Evolutionary conservation across 2,329 filamentous ascomycete species (phyloP).

Genomic region (Talaromyces sp.): DNA sequence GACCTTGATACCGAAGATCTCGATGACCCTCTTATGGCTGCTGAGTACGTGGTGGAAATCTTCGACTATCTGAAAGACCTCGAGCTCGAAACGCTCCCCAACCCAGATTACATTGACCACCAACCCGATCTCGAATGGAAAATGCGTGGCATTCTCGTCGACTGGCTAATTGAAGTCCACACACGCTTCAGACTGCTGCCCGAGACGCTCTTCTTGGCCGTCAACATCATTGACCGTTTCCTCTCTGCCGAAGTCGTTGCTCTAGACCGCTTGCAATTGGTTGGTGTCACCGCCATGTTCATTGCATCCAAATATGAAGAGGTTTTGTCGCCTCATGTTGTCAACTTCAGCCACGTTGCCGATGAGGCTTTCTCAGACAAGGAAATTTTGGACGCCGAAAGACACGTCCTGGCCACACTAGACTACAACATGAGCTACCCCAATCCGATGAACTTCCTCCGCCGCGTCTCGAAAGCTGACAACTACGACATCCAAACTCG

Average conservation of each 20-base stretch:
- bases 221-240: constrained; percentile 98
- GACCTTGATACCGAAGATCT: constrained; percentile 81
- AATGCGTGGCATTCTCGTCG: constrained; percentile 92
- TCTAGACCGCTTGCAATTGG: constrained; percentile 90
- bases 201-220: constrained; percentile 91
- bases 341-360: constrained; percentile 94
- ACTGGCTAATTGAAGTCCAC: constrained; percentile 98
- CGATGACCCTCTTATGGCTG: constrained; percentile 95
- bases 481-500: constrained; percentile 98
- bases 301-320: constrained; percentile 99
- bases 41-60: constrained; percentile 94
- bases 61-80: constrained; percentile 92
- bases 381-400: constrained; percentile 95
- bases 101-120: constrained; percentile 90
- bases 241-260: constrained; percentile 92
- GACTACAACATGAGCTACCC: constrained; percentile 98
- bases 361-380: constrained; percentile 94
- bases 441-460: constrained; percentile 99
- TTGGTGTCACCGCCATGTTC: constrained; percentile 98
- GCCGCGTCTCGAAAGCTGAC: constrained; percentile 97
- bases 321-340: constrained; percentile 91
- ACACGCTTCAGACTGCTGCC: constrained; percentile 92
- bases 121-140: constrained; percentile 97
- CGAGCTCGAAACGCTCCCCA: constrained; percentile 75
- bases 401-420: constrained; percentile 83